Percentiles rank a stretch among this genome's conserved stretches.
phyloP scores from a whole-genome alignment of 2,329 filamentous ascomycete species.

The Ophiostoma montium region DNA sequence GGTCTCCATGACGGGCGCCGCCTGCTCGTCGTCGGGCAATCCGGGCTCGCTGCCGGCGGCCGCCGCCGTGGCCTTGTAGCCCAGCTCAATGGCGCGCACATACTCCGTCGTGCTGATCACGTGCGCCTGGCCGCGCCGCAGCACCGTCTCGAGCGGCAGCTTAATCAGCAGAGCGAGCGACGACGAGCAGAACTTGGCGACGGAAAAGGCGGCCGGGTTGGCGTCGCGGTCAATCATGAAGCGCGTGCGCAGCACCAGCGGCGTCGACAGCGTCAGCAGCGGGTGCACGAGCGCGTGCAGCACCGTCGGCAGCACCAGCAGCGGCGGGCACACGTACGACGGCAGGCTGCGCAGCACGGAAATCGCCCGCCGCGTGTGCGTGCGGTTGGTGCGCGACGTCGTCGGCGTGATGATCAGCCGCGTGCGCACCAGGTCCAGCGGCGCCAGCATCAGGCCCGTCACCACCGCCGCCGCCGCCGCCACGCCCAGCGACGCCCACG shows the following conservation, averaged over 20 bases:
- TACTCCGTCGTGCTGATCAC: conserved; percentile 46
- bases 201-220: conserved; percentile 67
- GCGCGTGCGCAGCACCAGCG: conserved; percentile 72
- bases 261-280: conserved; percentile 66
- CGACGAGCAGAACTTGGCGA: conserved; percentile 70
- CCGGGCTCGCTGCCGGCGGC: not conserved
- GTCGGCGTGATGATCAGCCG: conserved; percentile 74
- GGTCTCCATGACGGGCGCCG: conserved; percentile 39
- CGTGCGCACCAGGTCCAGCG: conserved; percentile 81
- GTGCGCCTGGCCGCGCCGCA: conserved; percentile 74
- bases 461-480: conserved; percentile 49
- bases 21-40: conserved; percentile 5
- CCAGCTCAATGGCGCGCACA: conserved; percentile 30
- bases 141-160: conserved; percentile 80
- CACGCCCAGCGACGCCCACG: conserved; percentile 66
- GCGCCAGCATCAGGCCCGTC: conserved; percentile 69
- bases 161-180: conserved; percentile 71
- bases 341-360: conserved; percentile 66
- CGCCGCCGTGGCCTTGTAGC: not conserved
- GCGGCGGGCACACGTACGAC: conserved; percentile 55
- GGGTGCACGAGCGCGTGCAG: conserved; percentile 77
- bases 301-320: conserved; percentile 68
- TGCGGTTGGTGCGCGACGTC: conserved; percentile 34
- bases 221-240: conserved; percentile 70
- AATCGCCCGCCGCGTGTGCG: conserved; percentile 60